Percentiles rank a stretch among this genome's conserved stretches.
These are phyloP conservation scores for Boletus semigastroideus DNA, from an alignment of 1,284 basidiomycete genomes.

Conservation along the genomic window DNA sequence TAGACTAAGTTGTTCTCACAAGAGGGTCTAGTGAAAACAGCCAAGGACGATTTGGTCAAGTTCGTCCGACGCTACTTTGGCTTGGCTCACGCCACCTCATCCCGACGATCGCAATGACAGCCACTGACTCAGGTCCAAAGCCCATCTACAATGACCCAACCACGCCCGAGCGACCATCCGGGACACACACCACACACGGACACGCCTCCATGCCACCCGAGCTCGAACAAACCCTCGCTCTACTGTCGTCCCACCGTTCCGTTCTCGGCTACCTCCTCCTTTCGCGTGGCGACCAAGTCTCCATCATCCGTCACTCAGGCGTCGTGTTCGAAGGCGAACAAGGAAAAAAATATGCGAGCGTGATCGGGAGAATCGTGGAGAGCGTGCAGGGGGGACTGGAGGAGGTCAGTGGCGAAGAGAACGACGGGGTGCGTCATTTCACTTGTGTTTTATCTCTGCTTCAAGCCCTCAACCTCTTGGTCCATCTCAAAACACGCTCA, in stretches of 20 bases:
- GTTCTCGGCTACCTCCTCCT: constrained; percentile 88
- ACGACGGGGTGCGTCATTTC: constrained; percentile 47
- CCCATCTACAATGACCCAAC: too few species aligned
- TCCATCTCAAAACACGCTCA: constrained; percentile 29
- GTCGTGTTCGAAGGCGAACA: constrained; percentile 87
- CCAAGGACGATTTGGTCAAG: too few species aligned
- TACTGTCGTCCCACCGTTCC: constrained; percentile 78
- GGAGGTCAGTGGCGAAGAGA: constrained; percentile 60
- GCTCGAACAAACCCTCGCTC: constrained; percentile 73
- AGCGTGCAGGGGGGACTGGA: constrained; percentile 72
- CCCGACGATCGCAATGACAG: too few species aligned
- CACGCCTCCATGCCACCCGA: constrained; percentile 55
- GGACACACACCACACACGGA: constrained; percentile 18
- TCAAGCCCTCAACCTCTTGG: too few species aligned
- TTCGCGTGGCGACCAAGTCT: constrained; percentile 60
- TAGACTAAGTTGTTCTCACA: too few species aligned
- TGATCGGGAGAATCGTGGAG: constrained; percentile 78
- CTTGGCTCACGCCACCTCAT: too few species aligned
- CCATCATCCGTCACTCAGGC: constrained; percentile 81
- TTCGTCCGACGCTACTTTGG: too few species aligned
- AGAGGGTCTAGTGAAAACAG: too few species aligned
- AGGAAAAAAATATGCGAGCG: constrained; percentile 76
- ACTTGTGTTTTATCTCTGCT: too few species aligned
- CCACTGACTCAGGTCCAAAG: too few species aligned
- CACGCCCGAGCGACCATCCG: constrained; percentile 9